These are phyloP conservation scores for Triticum timopheevii DNA, from an alignment of 176 grass and related monocot genomes.

Conservation along the genomic window DNA sequence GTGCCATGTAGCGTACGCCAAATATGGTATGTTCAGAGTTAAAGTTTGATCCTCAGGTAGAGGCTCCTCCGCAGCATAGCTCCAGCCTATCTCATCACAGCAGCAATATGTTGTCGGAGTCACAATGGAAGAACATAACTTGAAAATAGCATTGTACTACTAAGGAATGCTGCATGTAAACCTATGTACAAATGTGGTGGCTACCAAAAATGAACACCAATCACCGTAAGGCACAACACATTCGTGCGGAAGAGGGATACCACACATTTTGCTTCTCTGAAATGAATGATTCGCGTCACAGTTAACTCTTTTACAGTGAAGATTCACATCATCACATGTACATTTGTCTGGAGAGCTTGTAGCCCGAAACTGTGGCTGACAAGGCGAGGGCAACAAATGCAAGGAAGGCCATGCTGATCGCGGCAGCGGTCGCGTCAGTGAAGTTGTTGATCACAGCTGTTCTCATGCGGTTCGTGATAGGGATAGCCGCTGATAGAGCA, in stretches of 20 bases:
- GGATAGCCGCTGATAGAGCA: constrained; percentile 69
- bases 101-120: too few relatives aligned
- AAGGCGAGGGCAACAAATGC: constrained; percentile 67
- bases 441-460: constrained; percentile 67
- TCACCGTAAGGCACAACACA: constrained; percentile 13
- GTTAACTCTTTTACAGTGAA: constrained; percentile 30
- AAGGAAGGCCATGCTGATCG: constrained; percentile 90
- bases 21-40: too few relatives aligned
- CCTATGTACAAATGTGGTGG: constrained; percentile 41
- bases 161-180: too few relatives aligned
- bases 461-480: constrained; percentile 89
- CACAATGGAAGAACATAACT: too few relatives aligned
- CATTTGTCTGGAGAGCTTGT: constrained; percentile 74
- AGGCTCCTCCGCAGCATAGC: too few relatives aligned
- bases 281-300: not conserved
- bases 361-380: constrained; percentile 71
- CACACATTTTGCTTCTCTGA: constrained; percentile 14
- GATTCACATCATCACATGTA: constrained; percentile 55
- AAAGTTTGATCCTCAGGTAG: too few relatives aligned
- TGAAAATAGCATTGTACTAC: too few relatives aligned
- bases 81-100: too few relatives aligned
- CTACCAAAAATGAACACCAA: constrained; percentile 30
- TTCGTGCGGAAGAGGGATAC: constrained; percentile 13
- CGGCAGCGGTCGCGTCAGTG: constrained; percentile 60
- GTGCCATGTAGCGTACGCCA: too few relatives aligned